A percentile compares a stretch with the other conserved stretches of the same genome.
Evolutionary conservation across 495 filamentous ascomycete species (phyloP).

Genomic region (Daldinia childiae): DNA sequence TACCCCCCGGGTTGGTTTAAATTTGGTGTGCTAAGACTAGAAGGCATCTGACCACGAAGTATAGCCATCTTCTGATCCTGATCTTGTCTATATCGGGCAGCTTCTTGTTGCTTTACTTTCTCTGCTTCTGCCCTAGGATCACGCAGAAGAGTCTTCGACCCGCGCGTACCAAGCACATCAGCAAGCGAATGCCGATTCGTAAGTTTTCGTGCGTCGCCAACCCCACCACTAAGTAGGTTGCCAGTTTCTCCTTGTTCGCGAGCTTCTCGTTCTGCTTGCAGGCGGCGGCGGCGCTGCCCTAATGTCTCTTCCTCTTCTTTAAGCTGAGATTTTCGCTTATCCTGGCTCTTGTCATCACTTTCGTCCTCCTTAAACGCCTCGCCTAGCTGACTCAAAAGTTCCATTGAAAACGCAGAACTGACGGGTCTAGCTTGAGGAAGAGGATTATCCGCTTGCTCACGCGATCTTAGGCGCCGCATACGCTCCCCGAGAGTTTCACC

Average conservation of each 20-base stretch:
- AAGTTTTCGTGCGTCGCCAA: slow-evolving; percentile 23
- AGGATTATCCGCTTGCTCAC: slow-evolving; percentile 54
- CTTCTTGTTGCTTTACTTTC: slow-evolving; percentile 47
- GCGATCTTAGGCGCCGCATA: slow-evolving; percentile 70
- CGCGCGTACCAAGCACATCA: slow-evolving; percentile 38
- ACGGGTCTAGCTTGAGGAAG: slow-evolving; percentile 66
- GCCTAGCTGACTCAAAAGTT: slow-evolving; percentile 78
- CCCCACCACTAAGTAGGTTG: slow-evolving; percentile 19
- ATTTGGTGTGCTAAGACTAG: slow-evolving; percentile 45
- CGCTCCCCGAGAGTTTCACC: slow-evolving; percentile 84
- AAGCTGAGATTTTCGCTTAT: slow-evolving; percentile 45
- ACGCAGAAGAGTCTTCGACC: slow-evolving; percentile 24
- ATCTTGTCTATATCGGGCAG: slow-evolving; percentile 43
- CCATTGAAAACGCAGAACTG: slow-evolving; percentile 79
- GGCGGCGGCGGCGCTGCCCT: slow-evolving; percentile 80
- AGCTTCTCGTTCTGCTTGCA: slow-evolving; percentile 76
- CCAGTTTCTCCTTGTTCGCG: slow-evolving; percentile 56
- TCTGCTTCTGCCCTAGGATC: slow-evolving; percentile 42
- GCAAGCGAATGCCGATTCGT: slow-evolving; percentile 46
- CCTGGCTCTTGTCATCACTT: slow-evolving; percentile 45
- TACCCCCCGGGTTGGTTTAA: slow-evolving; percentile 55
- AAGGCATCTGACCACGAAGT: slow-evolving; percentile 55
- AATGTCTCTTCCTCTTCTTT: slow-evolving; percentile 84
- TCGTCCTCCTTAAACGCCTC: slow-evolving; percentile 54
- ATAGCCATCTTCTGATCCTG: slow-evolving; percentile 54